Conservation (phyloP, 495 filamentous ascomycete species). For the Astrothelium subdiscretum region DNA sequence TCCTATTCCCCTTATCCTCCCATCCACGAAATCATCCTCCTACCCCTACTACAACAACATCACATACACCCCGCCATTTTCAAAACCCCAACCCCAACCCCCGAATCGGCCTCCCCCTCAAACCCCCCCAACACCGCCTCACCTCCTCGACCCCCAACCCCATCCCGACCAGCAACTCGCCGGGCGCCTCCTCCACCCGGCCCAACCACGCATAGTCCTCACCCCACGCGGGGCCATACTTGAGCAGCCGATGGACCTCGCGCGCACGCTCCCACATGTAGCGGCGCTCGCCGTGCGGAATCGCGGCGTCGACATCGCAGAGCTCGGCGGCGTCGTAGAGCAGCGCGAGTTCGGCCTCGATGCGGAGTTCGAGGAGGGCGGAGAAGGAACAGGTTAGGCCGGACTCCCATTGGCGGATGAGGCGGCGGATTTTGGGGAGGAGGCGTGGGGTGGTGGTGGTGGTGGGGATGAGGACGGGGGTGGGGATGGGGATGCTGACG, state of each 20-base stretch:
- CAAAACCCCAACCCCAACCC: background rate
- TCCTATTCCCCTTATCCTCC: too few relatives aligned
- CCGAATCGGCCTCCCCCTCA: background rate
- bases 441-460: background rate
- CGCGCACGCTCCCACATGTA: background rate
- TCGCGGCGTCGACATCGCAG: background rate
- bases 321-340: background rate
- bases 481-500: background rate
- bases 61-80: background rate
- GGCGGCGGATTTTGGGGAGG: background rate
- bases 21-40: background rate
- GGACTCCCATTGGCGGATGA: background rate
- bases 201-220: background rate
- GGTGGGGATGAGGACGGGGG: background rate
- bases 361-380: background rate
- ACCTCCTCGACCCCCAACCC: background rate
- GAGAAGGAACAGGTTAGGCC: background rate
- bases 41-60: background rate
- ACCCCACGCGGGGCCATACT: background rate
- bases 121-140: background rate
- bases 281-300: background rate
- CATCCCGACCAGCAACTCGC: too few relatives aligned
- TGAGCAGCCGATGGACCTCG: background rate
- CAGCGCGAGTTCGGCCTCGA: background rate
- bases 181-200: background rate